A percentile compares a stretch with the other conserved stretches of the same genome.
These are phyloP conservation scores for Polyporus arcularius DNA, from an alignment of 768 basidiomycete genomes.

Conservation along the genomic window DNA sequence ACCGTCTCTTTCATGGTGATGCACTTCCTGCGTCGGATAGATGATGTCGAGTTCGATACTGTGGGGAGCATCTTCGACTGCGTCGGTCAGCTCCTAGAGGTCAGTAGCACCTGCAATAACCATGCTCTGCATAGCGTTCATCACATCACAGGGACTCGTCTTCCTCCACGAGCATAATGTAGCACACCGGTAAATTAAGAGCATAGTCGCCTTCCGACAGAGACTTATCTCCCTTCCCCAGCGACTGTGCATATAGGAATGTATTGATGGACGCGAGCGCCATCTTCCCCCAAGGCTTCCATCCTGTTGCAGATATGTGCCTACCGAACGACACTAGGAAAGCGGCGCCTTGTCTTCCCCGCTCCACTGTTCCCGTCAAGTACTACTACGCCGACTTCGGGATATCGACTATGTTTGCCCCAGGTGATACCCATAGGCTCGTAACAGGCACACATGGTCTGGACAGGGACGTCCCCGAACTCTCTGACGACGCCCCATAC, in stretches of 20 bases:
- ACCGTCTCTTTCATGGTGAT: slow-evolving; percentile 20
- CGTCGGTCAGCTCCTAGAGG: slow-evolving; percentile 21
- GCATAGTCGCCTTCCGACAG: neutral
- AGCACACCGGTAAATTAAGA: slow-evolving; percentile 23
- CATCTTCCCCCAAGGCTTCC: slow-evolving; percentile 25
- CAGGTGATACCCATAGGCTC: neutral
- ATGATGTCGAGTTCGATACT: slow-evolving; percentile 17
- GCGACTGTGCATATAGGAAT: slow-evolving; percentile 25
- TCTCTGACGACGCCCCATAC: slow-evolving; percentile 18
- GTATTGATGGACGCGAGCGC: slow-evolving; percentile 26
- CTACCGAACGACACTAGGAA: neutral
- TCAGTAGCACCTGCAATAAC: neutral
- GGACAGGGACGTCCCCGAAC: slow-evolving; percentile 22
- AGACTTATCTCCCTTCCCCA: neutral
- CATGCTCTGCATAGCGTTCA: neutral
- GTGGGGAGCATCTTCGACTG: slow-evolving; percentile 25
- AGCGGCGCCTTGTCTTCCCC: neutral
- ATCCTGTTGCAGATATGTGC: slow-evolving; percentile 8
- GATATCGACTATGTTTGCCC: slow-evolving; percentile 22
- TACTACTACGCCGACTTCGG: slow-evolving; percentile 33
- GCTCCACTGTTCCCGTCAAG: slow-evolving; percentile 7
- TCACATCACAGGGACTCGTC: slow-evolving; percentile 16
- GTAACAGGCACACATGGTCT: slow-evolving; percentile 18
- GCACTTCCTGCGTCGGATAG: slow-evolving; percentile 21
- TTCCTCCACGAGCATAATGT: slow-evolving; percentile 24